phyloP scores from a whole-genome alignment of 768 basidiomycete genomes.

The Suillus luteus region DNA sequence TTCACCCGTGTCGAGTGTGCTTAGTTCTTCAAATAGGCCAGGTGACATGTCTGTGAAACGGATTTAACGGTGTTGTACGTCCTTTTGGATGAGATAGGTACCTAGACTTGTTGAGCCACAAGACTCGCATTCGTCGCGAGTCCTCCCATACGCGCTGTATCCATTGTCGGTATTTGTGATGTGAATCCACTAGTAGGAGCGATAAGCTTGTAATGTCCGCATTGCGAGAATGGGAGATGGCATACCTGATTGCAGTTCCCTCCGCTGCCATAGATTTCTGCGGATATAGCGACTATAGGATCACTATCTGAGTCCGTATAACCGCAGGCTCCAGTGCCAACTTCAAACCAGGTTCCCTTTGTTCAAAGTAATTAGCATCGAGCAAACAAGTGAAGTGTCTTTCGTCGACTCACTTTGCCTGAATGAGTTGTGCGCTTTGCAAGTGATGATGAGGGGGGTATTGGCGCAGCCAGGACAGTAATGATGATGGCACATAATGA shows the following conservation, averaged over 20 bases:
- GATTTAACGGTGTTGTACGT: conserved; percentile 12
- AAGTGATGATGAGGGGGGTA: conserved; percentile 33
- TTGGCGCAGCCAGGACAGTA: conserved; percentile 42
- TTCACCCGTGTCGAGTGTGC: conserved; percentile 47
- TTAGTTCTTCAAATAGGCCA: conserved; percentile 56
- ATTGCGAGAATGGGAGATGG: background rate
- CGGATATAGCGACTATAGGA: conserved; percentile 63
- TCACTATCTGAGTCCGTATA: conserved; percentile 47
- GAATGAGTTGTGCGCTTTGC: conserved; percentile 53
- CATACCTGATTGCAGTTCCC: conserved; percentile 63
- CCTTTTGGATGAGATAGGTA: conserved; percentile 24
- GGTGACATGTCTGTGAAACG: conserved; percentile 62
- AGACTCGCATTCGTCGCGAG: conserved; percentile 59
- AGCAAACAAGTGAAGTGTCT: background rate
- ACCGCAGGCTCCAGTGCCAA: conserved; percentile 67
- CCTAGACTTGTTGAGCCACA: conserved; percentile 60
- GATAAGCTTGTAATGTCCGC: conserved; percentile 5
- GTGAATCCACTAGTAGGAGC: conserved; percentile 53
- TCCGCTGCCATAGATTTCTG: conserved; percentile 53
- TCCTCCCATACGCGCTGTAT: conserved; percentile 48
- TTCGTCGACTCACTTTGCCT: conserved; percentile 52
- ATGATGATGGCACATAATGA: conserved; percentile 46
- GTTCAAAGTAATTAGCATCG: background rate
- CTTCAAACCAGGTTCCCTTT: conserved; percentile 71
- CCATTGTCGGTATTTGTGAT: conserved; percentile 62